A percentile compares a stretch with the other conserved stretches of the same genome.
These are phyloP conservation scores for Acaromyces ingoldii DNA, from an alignment of 1,284 basidiomycete genomes.

Conservation along the genomic window DNA sequence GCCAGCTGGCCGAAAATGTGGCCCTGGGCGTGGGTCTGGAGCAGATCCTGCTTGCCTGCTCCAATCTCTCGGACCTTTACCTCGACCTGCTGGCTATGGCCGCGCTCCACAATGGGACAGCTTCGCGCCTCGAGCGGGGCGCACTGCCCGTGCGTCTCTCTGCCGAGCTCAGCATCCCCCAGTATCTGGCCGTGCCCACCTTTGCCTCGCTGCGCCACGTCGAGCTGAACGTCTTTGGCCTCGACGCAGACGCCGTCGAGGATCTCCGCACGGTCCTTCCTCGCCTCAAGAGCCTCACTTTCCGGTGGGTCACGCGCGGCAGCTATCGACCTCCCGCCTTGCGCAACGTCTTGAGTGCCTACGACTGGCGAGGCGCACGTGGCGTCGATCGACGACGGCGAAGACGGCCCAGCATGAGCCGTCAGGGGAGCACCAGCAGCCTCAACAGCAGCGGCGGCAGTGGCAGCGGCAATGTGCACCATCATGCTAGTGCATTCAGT, in stretches of 20 bases:
- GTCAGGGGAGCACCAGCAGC: too few relatives aligned
- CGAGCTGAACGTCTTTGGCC: constrained; percentile 32
- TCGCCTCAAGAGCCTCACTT: constrained; percentile 18
- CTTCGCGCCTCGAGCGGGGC: constrained; percentile 21
- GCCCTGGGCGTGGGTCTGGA: constrained; percentile 28
- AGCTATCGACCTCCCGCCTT: too few relatives aligned
- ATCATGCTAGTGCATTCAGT: too few relatives aligned
- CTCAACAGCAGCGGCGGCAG: too few relatives aligned
- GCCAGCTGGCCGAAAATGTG: constrained; percentile 21
- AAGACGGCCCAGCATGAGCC: too few relatives aligned
- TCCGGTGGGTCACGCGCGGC: constrained; percentile 24
- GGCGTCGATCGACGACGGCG: too few relatives aligned
- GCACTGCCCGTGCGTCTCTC: constrained; percentile 20
- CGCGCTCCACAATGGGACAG: constrained; percentile 22
- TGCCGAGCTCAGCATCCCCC: constrained; percentile 31
- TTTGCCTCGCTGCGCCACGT: constrained; percentile 27
- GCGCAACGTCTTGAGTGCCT: too few relatives aligned
- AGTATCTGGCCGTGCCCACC: constrained; percentile 29
- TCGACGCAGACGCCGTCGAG: constrained; percentile 19
- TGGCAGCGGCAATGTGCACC: too few relatives aligned
- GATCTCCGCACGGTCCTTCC: constrained; percentile 24
- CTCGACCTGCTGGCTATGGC: constrained; percentile 36
- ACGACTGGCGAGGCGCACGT: too few relatives aligned
- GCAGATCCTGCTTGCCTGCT: constrained; percentile 30
- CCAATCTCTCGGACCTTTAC: constrained; percentile 24